Conservation (phyloP, 495 filamentous ascomycete species). For the Aspergillus cristatus region DNA sequence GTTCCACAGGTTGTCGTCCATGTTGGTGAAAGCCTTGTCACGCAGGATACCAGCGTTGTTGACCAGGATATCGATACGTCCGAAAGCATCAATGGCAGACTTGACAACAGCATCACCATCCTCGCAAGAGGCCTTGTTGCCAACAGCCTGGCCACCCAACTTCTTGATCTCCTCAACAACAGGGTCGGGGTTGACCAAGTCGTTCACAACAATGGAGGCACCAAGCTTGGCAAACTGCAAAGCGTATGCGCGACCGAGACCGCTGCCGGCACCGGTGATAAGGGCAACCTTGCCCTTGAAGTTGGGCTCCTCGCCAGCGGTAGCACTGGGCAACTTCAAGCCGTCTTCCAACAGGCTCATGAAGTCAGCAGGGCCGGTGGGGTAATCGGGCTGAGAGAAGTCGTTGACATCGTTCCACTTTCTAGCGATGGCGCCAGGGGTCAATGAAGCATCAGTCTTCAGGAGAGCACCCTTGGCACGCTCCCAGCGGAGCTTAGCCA, state of each 20-base stretch:
- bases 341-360: constrained; percentile 80
- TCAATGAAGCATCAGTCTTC: constrained; percentile 81
- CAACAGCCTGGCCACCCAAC: constrained; percentile 81
- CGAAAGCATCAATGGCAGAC: constrained; percentile 85
- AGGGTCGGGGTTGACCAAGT: constrained; percentile 84
- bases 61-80: constrained; percentile 86
- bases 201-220: constrained; percentile 89
- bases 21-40: constrained; percentile 96
- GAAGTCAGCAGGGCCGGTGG: constrained; percentile 83
- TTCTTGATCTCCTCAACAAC: constrained; percentile 90
- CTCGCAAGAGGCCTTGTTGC: constrained; percentile 88
- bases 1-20: constrained; percentile 93
- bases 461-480: constrained; percentile 83
- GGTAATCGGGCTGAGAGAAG: constrained; percentile 78
- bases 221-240: constrained; percentile 85
- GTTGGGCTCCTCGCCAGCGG: constrained; percentile 66
- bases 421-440: constrained; percentile 75
- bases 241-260: constrained; percentile 88
- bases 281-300: constrained; percentile 89
- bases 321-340: constrained; percentile 63
- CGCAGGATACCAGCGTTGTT: constrained; percentile 98
- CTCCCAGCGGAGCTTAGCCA: constrained; percentile 94
- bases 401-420: constrained; percentile 85
- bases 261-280: constrained; percentile 86
- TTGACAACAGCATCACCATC: constrained; percentile 91